Conservation (phyloP, 2,329 filamentous ascomycete genomes). For the Nigrospora oryzae region DNA sequence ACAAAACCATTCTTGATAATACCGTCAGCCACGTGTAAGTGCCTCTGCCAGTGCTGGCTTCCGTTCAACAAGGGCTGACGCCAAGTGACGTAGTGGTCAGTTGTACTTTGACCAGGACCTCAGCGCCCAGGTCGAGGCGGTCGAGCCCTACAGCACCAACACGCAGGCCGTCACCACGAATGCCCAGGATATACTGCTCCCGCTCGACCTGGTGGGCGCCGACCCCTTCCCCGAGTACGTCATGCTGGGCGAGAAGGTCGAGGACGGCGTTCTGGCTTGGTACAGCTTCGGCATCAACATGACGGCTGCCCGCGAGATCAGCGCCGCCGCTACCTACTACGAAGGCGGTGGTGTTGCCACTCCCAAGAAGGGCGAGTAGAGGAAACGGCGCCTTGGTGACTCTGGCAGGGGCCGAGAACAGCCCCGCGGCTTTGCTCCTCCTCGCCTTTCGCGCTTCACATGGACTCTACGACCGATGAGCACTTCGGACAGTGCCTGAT, state of each 20-base stretch:
- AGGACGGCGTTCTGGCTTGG: conserved; percentile 40
- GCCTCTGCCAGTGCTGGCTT: too few species aligned
- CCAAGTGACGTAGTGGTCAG: conserved; percentile 33
- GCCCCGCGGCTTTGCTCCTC: too few species aligned
- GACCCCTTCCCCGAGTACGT: conserved; percentile 34
- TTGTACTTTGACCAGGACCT: conserved; percentile 56
- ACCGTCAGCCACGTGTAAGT: conserved; percentile 41
- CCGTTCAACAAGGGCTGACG: too few species aligned
- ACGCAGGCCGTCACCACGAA: conserved; percentile 25
- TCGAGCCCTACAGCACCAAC: conserved; percentile 32
- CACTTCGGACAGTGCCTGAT: too few species aligned
- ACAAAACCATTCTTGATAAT: conserved; percentile 39
- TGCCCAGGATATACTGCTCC: neutral
- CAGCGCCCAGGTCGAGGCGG: conserved; percentile 34
- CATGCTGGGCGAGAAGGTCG: conserved; percentile 38
- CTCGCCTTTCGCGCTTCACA: too few species aligned
- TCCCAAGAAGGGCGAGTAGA: neutral
- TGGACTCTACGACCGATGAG: too few species aligned
- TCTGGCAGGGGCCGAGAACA: too few species aligned
- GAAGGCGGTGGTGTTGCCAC: conserved; percentile 12
- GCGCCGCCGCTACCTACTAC: conserved; percentile 11
- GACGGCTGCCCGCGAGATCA: conserved; percentile 4
- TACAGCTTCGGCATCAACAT: conserved; percentile 35
- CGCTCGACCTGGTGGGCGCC: neutral
- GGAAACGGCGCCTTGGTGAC: too few species aligned